phyloP scores from a whole-genome alignment of 2,329 filamentous ascomycete species.

The Chrysoporthe cubensis region DNA sequence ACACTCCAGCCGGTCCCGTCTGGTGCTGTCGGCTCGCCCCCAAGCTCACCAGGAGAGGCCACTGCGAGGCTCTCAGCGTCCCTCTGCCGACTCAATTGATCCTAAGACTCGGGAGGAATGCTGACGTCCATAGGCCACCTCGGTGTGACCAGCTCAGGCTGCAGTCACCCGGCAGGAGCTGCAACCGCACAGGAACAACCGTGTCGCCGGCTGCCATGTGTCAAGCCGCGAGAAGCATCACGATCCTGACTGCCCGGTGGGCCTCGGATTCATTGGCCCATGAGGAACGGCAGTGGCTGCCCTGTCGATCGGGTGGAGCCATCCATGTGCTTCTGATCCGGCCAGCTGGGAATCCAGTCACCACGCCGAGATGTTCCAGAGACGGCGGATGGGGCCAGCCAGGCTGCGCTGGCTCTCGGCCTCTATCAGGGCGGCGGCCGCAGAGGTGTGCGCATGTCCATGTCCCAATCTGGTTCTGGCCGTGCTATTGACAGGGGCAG shows the following conservation, averaged over 20 bases:
- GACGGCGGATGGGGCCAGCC: slow-evolving; percentile 9
- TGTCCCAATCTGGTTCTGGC: slow-evolving; percentile 32
- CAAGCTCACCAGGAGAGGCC: not conserved
- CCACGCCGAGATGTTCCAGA: not conserved
- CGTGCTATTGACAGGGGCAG: slow-evolving; percentile 26
- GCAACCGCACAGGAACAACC: slow-evolving; percentile 1
- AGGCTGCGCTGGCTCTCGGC: slow-evolving; percentile 10
- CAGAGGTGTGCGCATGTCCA: not conserved
- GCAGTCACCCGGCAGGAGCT: slow-evolving; percentile 1
- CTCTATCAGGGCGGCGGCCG: not conserved
- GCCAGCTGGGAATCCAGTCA: slow-evolving; percentile 15
- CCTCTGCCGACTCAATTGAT: not conserved
- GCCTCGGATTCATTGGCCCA: slow-evolving; percentile 24
- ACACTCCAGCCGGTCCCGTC: not conserved
- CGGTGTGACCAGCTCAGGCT: not conserved
- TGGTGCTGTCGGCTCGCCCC: not conserved
- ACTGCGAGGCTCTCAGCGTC: not conserved
- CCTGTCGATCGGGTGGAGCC: slow-evolving; percentile 22
- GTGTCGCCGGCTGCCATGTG: slow-evolving; percentile 15
- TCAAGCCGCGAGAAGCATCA: slow-evolving; percentile 10
- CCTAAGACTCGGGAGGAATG: not conserved
- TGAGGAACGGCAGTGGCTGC: slow-evolving; percentile 14
- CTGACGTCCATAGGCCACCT: not conserved
- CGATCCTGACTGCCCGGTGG: slow-evolving; percentile 8
- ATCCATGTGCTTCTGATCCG: slow-evolving; percentile 24